These are phyloP conservation scores for Selaginella moellendorffii DNA, from an alignment of 75 land plant species.

Conservation along the genomic window DNA sequence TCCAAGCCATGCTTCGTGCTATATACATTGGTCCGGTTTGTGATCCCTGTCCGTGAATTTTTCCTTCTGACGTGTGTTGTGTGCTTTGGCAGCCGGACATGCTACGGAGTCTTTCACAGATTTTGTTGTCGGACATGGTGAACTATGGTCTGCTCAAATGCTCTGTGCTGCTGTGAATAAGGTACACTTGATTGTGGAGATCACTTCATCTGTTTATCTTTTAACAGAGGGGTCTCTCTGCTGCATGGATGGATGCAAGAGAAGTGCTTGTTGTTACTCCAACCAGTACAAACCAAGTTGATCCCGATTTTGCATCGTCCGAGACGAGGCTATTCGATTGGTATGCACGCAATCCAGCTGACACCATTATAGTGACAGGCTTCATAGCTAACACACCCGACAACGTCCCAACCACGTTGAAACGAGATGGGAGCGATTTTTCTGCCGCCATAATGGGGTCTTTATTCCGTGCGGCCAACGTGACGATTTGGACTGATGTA, in stretches of 20 bases:
- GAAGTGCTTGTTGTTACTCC: slow-evolving; percentile 85
- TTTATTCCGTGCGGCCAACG: slow-evolving; percentile 52
- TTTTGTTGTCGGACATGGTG: slow-evolving; percentile 92
- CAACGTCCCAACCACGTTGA: slow-evolving; percentile 84
- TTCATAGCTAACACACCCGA: slow-evolving; percentile 89
- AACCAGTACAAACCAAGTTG: slow-evolving; percentile 66
- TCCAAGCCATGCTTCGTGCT: slow-evolving; percentile 80
- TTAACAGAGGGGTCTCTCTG: slow-evolving; percentile 47
- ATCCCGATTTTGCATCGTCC: slow-evolving; percentile 71
- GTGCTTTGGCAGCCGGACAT: slow-evolving; percentile 67
- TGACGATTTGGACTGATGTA: slow-evolving; percentile 98
- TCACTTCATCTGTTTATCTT: background rate
- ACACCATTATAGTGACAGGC: slow-evolving; percentile 86
- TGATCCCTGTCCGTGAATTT: background rate
- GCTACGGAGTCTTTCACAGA: slow-evolving; percentile 81
- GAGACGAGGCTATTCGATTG: slow-evolving; percentile 54
- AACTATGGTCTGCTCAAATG: slow-evolving; percentile 92
- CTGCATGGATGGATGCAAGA: slow-evolving; percentile 92
- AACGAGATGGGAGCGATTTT: slow-evolving; percentile 97
- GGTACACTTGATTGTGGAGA: slow-evolving; percentile 23
- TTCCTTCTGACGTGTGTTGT: background rate
- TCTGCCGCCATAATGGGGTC: slow-evolving; percentile 95
- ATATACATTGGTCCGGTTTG: slow-evolving; percentile 78
- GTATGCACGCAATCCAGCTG: slow-evolving; percentile 45
- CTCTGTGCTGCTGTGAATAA: slow-evolving; percentile 51